Evolutionary conservation across 352 stramenopile species (phyloP).

Genomic region (Globisporangium iwayamae): DNA sequence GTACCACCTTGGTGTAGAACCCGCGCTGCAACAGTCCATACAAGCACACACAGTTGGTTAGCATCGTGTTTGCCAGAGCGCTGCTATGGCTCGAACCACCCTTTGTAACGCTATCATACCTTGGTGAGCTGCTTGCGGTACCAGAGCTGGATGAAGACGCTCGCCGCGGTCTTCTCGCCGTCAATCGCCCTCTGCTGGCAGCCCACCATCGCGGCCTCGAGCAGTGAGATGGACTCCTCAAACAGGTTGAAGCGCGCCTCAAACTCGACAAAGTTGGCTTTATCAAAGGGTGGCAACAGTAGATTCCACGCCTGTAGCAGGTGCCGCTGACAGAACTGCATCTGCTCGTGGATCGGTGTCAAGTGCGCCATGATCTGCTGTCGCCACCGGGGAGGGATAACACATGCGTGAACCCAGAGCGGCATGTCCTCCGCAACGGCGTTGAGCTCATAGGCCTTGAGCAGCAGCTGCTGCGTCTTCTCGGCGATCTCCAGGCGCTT

Average conservation of each 20-base stretch:
- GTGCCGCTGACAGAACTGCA: slow-evolving; percentile 29
- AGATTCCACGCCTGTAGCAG: slow-evolving; percentile 33
- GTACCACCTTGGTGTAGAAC: slow-evolving; percentile 55
- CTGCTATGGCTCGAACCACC: too few relatives aligned
- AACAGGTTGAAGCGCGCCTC: slow-evolving; percentile 38
- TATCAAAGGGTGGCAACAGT: slow-evolving; percentile 41
- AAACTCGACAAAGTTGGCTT: slow-evolving; percentile 20
- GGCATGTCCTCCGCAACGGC: slow-evolving; percentile 26
- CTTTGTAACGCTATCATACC: slow-evolving; percentile 13
- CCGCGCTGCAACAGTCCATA: slow-evolving; percentile 20
- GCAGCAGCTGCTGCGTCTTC: slow-evolving; percentile 28
- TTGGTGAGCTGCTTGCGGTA: slow-evolving; percentile 34
- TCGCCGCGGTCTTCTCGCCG: slow-evolving; percentile 31
- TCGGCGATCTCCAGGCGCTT: slow-evolving; percentile 34
- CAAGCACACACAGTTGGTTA: background rate
- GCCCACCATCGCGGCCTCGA: slow-evolving; percentile 19
- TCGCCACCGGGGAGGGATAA: slow-evolving; percentile 39
- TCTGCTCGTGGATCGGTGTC: slow-evolving; percentile 30
- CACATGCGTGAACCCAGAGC: slow-evolving; percentile 36
- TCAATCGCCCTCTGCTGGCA: slow-evolving; percentile 27
- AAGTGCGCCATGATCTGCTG: slow-evolving; percentile 37
- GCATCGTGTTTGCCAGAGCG: background rate
- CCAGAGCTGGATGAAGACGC: slow-evolving; percentile 46
- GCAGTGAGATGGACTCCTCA: slow-evolving; percentile 8
- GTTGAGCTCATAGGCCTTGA: slow-evolving; percentile 37